A percentile compares a stretch with the other conserved stretches of the same genome.
Conservation (phyloP, 371 early-diverging fungal genomes). For the Apophysomyces elegans region DNA sequence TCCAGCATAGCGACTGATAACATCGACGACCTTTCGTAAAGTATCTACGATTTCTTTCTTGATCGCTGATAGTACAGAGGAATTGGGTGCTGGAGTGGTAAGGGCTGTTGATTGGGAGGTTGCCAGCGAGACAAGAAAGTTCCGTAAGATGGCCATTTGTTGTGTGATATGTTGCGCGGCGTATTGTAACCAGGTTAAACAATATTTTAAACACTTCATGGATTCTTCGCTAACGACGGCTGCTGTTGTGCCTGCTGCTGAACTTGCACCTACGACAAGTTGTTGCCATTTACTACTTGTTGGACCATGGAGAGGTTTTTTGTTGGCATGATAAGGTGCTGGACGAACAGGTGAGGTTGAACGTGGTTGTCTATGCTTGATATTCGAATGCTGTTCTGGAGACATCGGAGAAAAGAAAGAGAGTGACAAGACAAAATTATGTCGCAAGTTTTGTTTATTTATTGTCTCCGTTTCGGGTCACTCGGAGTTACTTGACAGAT, state of each 20-base stretch:
- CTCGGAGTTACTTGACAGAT: constrained; percentile 7
- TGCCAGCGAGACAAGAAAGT: constrained; percentile 64
- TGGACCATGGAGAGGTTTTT: constrained; percentile 10
- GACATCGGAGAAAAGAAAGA: constrained; percentile 4
- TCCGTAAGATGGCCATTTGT: constrained; percentile 73
- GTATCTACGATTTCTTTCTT: constrained; percentile 86
- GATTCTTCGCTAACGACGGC: constrained; percentile 80
- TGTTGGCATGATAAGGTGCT: background rate
- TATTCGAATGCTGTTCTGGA: background rate
- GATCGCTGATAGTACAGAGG: constrained; percentile 53
- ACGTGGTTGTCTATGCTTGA: background rate
- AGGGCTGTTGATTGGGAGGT: constrained; percentile 21
- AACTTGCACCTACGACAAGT: constrained; percentile 68
- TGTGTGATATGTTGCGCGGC: constrained; percentile 81
- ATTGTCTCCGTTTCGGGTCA: background rate
- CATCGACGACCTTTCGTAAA: constrained; percentile 85
- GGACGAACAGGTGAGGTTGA: background rate
- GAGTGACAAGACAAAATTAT: background rate
- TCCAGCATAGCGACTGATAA: constrained; percentile 86
- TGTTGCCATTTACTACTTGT: constrained; percentile 64
- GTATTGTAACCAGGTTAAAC: constrained; percentile 84
- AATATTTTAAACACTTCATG: constrained; percentile 78
- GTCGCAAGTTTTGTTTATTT: background rate
- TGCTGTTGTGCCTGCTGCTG: constrained; percentile 71
- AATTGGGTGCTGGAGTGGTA: background rate